Conservation (phyloP, 768 basidiomycete species). For the Boletellus emodensis region DNA sequence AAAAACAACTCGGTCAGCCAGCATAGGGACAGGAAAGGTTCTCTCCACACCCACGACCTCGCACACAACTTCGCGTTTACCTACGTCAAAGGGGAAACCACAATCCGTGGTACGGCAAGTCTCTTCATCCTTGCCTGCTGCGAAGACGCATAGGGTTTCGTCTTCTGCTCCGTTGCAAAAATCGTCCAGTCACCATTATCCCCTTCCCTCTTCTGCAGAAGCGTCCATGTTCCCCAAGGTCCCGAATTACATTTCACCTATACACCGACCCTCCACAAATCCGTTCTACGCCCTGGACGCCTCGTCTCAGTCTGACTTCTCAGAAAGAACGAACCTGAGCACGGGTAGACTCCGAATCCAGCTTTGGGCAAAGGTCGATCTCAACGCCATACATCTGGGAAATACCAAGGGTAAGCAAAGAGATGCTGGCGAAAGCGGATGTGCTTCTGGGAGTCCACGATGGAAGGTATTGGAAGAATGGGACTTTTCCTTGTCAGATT, state of each 20-base stretch:
- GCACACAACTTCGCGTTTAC: constrained; percentile 10
- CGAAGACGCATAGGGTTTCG: constrained; percentile 23
- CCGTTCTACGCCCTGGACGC: constrained; percentile 67
- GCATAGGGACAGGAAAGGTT: constrained; percentile 17
- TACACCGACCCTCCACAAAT: constrained; percentile 82
- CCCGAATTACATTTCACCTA: constrained; percentile 73
- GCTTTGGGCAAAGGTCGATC: constrained; percentile 51
- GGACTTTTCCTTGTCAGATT: constrained; percentile 54
- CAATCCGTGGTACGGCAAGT: constrained; percentile 14
- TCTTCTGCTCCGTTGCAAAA: constrained; percentile 24
- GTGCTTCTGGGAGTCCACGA: constrained; percentile 23
- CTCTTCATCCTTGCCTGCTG: constrained; percentile 13
- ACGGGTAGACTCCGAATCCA: constrained; percentile 50
- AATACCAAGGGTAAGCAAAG: constrained; percentile 47
- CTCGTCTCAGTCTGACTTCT: constrained; percentile 47
- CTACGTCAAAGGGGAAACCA: constrained; percentile 14
- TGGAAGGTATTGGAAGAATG: constrained; percentile 72
- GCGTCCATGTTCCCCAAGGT: constrained; percentile 16
- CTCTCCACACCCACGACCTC: constrained; percentile 5
- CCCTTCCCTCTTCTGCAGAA: constrained; percentile 18
- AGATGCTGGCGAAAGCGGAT: constrained; percentile 20
- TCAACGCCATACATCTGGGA: constrained; percentile 2
- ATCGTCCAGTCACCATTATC: constrained; percentile 23
- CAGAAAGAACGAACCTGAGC: constrained; percentile 51
- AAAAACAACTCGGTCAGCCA: constrained; percentile 13